Evolutionary conservation across 805 yeast species (phyloP).

Genomic region (Lipomyces lipofer): DNA sequence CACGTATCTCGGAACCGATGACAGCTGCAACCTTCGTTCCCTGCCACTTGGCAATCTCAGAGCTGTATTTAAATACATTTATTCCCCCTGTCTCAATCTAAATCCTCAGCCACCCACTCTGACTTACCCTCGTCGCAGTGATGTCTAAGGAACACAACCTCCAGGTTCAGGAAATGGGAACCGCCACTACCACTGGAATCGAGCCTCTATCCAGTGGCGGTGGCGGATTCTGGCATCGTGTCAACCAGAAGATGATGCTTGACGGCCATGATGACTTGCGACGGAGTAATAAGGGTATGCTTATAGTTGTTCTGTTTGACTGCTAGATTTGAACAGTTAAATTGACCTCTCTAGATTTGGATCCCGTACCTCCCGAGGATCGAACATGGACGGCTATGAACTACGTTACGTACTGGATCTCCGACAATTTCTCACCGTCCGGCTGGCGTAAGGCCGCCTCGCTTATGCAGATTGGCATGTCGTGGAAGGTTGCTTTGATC

Average conservation of each 20-base stretch:
- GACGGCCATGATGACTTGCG: slow-evolving; percentile 11
- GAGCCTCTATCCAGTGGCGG: not conserved
- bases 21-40: not conserved
- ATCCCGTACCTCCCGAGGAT: slow-evolving; percentile 34
- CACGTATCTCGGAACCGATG: not conserved
- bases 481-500: slow-evolving; percentile 49
- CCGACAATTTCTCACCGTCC: slow-evolving; percentile 40
- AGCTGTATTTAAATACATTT: not conserved
- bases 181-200: not conserved
- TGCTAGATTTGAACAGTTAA: not conserved
- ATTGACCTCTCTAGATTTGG: slow-evolving; percentile 14
- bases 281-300: slow-evolving; percentile 10
- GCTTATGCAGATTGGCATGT: slow-evolving; percentile 46
- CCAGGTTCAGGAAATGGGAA: slow-evolving; percentile 1
- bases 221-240: slow-evolving; percentile 12
- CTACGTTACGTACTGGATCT: slow-evolving; percentile 38
- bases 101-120: not conserved
- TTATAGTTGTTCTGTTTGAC: not conserved
- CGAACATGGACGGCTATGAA: slow-evolving; percentile 51
- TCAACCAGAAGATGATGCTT: slow-evolving; percentile 12
- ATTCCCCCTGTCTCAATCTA: not conserved
- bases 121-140: not conserved
- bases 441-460: slow-evolving; percentile 49
- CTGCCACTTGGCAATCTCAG: not conserved
- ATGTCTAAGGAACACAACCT: slow-evolving; percentile 1